Evolutionary conservation across 148 eudicot genomes (phyloP).

Genomic region (Amaranthus palmeri): DNA sequence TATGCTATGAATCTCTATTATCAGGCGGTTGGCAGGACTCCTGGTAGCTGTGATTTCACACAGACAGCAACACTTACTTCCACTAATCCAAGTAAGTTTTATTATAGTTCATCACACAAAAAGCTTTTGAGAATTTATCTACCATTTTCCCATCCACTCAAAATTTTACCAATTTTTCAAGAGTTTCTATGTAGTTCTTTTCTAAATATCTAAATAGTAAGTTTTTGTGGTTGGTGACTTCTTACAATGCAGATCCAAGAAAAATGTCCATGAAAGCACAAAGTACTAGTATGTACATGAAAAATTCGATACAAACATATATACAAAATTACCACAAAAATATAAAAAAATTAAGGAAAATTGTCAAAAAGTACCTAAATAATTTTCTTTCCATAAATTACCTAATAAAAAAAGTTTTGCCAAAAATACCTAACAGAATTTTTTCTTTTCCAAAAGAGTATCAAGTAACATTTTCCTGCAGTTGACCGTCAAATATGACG

Average conservation of each 20-base stretch:
- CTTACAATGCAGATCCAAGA: neutral
- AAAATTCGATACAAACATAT: too few relatives aligned
- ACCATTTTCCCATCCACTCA: neutral
- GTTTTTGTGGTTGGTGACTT: neutral
- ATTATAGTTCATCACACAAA: neutral
- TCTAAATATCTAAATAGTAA: neutral
- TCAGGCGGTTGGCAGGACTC: slow-evolving; percentile 62
- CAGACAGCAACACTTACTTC: slow-evolving; percentile 64
- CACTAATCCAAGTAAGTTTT: slow-evolving; percentile 72
- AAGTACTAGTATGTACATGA: slow-evolving; percentile 1
- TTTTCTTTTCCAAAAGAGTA: too few relatives aligned
- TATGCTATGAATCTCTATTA: slow-evolving; percentile 75
- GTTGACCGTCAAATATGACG: too few relatives aligned
- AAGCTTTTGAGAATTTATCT: neutral
- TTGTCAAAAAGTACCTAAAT: too few relatives aligned
- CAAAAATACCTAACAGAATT: too few relatives aligned
- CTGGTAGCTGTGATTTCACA: slow-evolving; percentile 64
- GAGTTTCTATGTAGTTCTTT: neutral
- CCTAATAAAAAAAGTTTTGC: too few relatives aligned
- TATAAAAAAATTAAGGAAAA: too few relatives aligned
- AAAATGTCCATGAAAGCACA: neutral
- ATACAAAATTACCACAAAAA: too few relatives aligned
- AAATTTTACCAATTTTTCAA: neutral
- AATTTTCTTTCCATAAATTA: too few relatives aligned
- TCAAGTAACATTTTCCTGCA: too few relatives aligned